Conservation (phyloP, 1,284 basidiomycete species). For the Meira nashicola region DNA sequence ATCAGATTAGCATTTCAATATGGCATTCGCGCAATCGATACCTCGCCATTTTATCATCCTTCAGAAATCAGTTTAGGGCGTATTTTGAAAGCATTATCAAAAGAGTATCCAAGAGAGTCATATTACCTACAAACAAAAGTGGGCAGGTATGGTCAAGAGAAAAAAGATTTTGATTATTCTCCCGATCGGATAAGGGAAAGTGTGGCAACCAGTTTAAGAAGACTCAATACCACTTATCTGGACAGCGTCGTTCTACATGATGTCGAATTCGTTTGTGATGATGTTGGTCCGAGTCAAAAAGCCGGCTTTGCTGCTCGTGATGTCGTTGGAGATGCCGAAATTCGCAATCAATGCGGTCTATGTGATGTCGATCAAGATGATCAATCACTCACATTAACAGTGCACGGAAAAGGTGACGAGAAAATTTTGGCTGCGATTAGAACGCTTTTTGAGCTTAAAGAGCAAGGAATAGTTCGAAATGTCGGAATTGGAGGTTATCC, state of each 20-base stretch:
- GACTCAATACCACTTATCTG: slow-evolving; percentile 64
- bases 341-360: background rate
- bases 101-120: slow-evolving; percentile 53
- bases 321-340: slow-evolving; percentile 54
- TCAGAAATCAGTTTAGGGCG: slow-evolving; percentile 81
- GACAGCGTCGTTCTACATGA: slow-evolving; percentile 69
- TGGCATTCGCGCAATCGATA: slow-evolving; percentile 86
- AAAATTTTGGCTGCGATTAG: slow-evolving; percentile 69
- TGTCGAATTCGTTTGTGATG: slow-evolving; percentile 74
- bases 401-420: slow-evolving; percentile 71
- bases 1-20: slow-evolving; percentile 66
- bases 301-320: slow-evolving; percentile 62
- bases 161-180: slow-evolving; percentile 71
- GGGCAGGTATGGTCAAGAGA: slow-evolving; percentile 70
- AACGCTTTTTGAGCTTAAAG: slow-evolving; percentile 70
- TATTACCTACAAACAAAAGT: slow-evolving; percentile 70
- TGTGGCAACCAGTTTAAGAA: slow-evolving; percentile 67
- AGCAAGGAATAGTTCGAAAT: slow-evolving; percentile 69
- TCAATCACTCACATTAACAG: background rate
- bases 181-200: slow-evolving; percentile 67
- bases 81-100: slow-evolving; percentile 52
- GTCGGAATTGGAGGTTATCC: slow-evolving; percentile 89
- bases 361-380: background rate
- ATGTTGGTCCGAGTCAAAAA: slow-evolving; percentile 57
- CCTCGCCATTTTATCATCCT: slow-evolving; percentile 71